Evolutionary conservation across 1,139 yeast species (phyloP), one percentile per base, ranked within the genome.

Genomic region (Groenewaldozyma auringiensis): DNA sequence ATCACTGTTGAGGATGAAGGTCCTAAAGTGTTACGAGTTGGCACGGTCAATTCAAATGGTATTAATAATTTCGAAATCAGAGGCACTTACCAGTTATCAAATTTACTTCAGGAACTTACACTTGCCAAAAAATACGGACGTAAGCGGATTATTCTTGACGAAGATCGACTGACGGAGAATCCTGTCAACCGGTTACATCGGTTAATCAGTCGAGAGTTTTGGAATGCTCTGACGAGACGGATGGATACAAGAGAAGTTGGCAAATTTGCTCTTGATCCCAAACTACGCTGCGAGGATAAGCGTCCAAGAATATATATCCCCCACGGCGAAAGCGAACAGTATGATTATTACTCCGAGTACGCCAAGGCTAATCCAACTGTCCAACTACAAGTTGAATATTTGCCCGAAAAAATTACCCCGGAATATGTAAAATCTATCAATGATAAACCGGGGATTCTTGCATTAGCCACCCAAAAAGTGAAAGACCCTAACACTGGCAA

Each of bases 1-100:
- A 89, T 89, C 57, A 88, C 96, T 13, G 83, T 88, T 45, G 96
- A 88, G 59, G 96, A 88, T 62, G 75, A 79, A 2, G 96, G 96
- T 0, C 96, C 96, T n/a, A 88, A 88, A 60, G 94, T 84, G 14
- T 69, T 87, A 52, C 74, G 79, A 53, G 70, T 88, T 37, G 95
- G 95, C 4, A 86, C 96, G 0, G 86, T 81, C 41, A 84, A 84
- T 61, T 85, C 95, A 2, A 78, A 81, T 54, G 96, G 96, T 1
- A 84, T 67, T 64, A 79, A 78, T 40, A 81, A 79, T 56, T 74
- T 77, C 40, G 86, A 82, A 46, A 74, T 89, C 45, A 70, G 95
- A 52, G 97, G 97, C 13, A 88, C 96, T 0, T 89, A 89, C 61
- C 85, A 85, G 92, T 70, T 89, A 45, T 83, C 95, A 1, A 89